Evolutionary conservation across 345 rosid genomes (phyloP).

Genomic region (Angophora floribunda): DNA sequence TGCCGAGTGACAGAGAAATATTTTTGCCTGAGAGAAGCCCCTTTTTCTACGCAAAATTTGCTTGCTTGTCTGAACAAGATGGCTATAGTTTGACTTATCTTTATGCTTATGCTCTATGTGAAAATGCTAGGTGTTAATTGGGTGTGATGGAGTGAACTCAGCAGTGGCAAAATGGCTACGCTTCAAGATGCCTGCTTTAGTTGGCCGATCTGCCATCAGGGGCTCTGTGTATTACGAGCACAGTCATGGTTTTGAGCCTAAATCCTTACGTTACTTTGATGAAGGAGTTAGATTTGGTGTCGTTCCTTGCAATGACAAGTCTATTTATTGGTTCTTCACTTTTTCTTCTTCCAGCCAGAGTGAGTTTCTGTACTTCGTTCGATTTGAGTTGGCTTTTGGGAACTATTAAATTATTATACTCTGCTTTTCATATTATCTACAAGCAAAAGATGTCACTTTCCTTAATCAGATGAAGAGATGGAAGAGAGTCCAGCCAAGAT

Average conservation of each 20-base stretch:
- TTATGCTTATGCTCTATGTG: neutral
- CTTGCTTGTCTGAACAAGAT: neutral
- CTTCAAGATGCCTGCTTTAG: conserved; percentile 28
- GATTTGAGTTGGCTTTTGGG: neutral
- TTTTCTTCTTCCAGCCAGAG: neutral
- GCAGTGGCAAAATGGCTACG: conserved; percentile 61
- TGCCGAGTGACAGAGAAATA: neutral
- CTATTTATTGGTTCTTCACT: neutral
- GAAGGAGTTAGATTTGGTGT: neutral
- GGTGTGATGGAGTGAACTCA: conserved; percentile 70
- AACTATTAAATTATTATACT: neutral
- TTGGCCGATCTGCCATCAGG: conserved; percentile 29
- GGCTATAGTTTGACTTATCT: neutral
- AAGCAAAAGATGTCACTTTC: neutral
- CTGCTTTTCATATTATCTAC: neutral
- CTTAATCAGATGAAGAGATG: conserved; percentile 8
- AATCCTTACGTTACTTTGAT: neutral
- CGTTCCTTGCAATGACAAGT: neutral
- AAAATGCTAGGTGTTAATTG: conserved; percentile 42
- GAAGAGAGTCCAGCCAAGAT: conserved; percentile 10
- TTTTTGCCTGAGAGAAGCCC: neutral
- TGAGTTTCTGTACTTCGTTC: neutral
- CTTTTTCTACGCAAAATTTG: neutral
- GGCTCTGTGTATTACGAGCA: conserved; percentile 24
- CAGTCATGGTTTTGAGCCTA: conserved; percentile 26